Evolutionary conservation across 2,329 filamentous ascomycete genomes (phyloP).

Genomic region (Clarireedia monteithiana): DNA sequence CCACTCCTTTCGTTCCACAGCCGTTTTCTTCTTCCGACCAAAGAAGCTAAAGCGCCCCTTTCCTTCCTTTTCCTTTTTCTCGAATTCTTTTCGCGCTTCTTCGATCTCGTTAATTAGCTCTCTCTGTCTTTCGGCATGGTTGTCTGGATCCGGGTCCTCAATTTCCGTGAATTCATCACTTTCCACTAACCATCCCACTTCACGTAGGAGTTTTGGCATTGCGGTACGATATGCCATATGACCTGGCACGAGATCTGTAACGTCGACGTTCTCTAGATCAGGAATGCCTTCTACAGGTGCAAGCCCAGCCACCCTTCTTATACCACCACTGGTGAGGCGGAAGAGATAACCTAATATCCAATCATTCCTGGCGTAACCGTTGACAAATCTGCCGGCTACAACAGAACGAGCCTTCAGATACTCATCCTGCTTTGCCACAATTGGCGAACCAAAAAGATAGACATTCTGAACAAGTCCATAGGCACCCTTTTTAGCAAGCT

Average conservation of each 20-base stretch:
- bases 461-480: constrained; percentile 89
- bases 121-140: constrained; percentile 77
- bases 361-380: constrained; percentile 88
- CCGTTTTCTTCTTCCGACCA: constrained; percentile 66
- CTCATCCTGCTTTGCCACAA: constrained; percentile 88
- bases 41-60: constrained; percentile 66
- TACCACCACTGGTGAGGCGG: constrained; percentile 85
- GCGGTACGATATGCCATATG: constrained; percentile 95
- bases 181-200: constrained; percentile 85
- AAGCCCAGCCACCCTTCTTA: constrained; percentile 80
- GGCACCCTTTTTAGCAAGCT: constrained; percentile 76
- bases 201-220: constrained; percentile 80
- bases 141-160: constrained; percentile 93
- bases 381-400: constrained; percentile 87
- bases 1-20: constrained; percentile 77
- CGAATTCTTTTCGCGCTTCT: constrained; percentile 79
- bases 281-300: constrained; percentile 67
- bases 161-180: constrained; percentile 95
- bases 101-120: constrained; percentile 97
- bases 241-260: constrained; percentile 76
- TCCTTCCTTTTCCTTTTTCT: constrained; percentile 60
- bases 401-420: constrained; percentile 75
- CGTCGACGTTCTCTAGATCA: constrained; percentile 81
- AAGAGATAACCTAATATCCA: constrained; percentile 98
- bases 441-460: constrained; percentile 85